Evolutionary conservation across 2,329 filamentous ascomycete species (phyloP), one percentile per base, ranked within the genome.

Genomic region (Shiraia sp.): DNA sequence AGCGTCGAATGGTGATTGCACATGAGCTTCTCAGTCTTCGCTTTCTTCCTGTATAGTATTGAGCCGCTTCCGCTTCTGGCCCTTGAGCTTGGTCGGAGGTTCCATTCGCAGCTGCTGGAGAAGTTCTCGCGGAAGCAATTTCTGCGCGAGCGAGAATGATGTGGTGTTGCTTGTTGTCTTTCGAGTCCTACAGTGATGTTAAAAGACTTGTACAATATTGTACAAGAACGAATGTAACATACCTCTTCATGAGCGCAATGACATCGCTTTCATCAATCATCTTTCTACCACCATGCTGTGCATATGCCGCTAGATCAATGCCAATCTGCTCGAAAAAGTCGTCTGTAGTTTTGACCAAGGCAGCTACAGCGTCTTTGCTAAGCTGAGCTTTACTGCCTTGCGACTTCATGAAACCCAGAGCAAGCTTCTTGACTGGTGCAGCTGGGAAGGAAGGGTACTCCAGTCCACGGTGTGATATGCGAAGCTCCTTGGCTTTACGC

Each of bases 271-370:
- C 88, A 57, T 95, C 88, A 54, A 96, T 90, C 2, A 84, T 90
- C 69, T 87, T 93, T 23, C 90, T 81, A 23, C 87, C 86, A 4
- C 87, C 90, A 67, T 96, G 90, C 47, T 82, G 78, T 13, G 90
- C 87, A 66, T 91, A 96, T 2, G 84, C 85, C 10, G 81, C 81
- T 40, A 96, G 72, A 62, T 95, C 90, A 46, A 90, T 87, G 33
- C 87, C 83, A 2, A 88, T 75, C 68, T 96, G 90, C 70, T 95
- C 89, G 65, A 96, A 95, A 68, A 90, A 96, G 86, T 89, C 93
- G 48, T 95, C 88, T 2, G 88, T 88, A 1, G 90, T 88, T 63
- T 90, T 85, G 59, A 86, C 83, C 39, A 96, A 82, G 4, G 86
- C 85, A 22, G 80, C 79, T 26, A 95, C 72, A 2, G 87, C 85